Evolutionary conservation across 208 protist species (phyloP).

Genomic region (Hexamita inflata): DNA sequence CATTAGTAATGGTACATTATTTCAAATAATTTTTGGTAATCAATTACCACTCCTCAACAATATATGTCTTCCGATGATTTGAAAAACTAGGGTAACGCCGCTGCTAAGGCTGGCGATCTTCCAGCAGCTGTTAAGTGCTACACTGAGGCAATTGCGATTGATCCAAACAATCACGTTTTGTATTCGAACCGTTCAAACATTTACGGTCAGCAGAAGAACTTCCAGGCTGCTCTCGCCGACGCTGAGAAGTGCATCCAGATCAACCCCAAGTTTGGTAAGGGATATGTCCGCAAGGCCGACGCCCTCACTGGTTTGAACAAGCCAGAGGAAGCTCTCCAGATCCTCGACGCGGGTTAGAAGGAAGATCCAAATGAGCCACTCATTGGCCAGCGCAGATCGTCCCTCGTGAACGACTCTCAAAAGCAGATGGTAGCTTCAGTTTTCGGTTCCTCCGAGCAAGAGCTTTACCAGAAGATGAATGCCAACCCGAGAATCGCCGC

Average conservation of each 20-base stretch:
- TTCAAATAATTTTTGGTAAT: background rate
- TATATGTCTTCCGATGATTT: constrained; percentile 35
- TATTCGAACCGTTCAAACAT: constrained; percentile 55
- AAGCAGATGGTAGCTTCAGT: too few species aligned
- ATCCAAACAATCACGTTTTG: constrained; percentile 51
- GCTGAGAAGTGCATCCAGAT: constrained; percentile 51
- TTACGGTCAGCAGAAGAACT: constrained; percentile 44
- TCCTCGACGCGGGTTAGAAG: background rate
- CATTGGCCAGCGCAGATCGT: background rate
- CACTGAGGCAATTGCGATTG: constrained; percentile 49
- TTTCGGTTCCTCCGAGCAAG: too few species aligned
- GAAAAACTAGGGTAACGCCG: constrained; percentile 51
- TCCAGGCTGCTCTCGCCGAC: constrained; percentile 48
- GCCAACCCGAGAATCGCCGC: background rate
- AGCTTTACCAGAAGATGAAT: too few species aligned
- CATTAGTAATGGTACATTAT: too few species aligned
- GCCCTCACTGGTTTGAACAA: background rate
- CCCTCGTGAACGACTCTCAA: too few species aligned
- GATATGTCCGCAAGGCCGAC: constrained; percentile 10
- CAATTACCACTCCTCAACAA: background rate
- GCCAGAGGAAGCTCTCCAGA: background rate
- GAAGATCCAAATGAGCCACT: constrained; percentile 9
- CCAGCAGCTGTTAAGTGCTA: constrained; percentile 50
- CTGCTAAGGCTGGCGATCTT: constrained; percentile 46
- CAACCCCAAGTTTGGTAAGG: constrained; percentile 58